Conservation (phyloP, 1,139 yeast species). For the Diutina ranongensis region DNA sequence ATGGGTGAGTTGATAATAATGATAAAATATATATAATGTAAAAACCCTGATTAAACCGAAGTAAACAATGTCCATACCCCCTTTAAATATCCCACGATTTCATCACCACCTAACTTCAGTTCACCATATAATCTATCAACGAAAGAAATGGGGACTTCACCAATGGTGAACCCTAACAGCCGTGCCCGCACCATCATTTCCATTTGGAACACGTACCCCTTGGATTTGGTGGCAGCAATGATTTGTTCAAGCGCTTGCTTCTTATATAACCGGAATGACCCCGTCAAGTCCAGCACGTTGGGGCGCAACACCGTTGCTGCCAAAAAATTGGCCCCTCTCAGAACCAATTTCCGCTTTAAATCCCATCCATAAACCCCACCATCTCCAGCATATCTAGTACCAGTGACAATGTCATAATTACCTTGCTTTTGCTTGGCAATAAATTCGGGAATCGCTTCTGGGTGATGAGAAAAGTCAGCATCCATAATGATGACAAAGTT, state of each 20-base stretch:
- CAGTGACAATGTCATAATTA: conserved; percentile 71
- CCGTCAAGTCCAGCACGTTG: conserved; percentile 65
- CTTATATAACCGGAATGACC: conserved; percentile 69
- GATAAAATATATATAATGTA: too few relatives aligned
- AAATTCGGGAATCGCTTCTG: conserved; percentile 69
- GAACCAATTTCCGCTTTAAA: conserved; percentile 65
- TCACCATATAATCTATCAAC: conserved; percentile 78
- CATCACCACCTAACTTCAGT: conserved; percentile 73
- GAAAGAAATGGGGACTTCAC: conserved; percentile 71
- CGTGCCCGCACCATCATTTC: conserved; percentile 84
- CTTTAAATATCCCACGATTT: conserved; percentile 65
- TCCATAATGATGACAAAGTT: conserved; percentile 76
- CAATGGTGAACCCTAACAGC: conserved; percentile 57
- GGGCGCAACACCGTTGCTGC: conserved; percentile 69
- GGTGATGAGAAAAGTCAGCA: conserved; percentile 78
- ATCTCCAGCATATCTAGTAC: conserved; percentile 71
- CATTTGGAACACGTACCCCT: conserved; percentile 84
- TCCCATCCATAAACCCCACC: conserved; percentile 89
- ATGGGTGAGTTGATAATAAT: not conserved
- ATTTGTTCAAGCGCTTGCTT: conserved; percentile 57
- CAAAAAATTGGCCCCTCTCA: conserved; percentile 73
- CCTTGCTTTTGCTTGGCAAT: conserved; percentile 56
- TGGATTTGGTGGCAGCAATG: conserved; percentile 59
- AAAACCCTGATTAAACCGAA: conserved; percentile 28
- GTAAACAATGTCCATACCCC: conserved; percentile 67